Evolutionary conservation across 768 basidiomycete species (phyloP), one percentile per base, ranked within the genome.

Genomic region (Termitomyces sp.): DNA sequence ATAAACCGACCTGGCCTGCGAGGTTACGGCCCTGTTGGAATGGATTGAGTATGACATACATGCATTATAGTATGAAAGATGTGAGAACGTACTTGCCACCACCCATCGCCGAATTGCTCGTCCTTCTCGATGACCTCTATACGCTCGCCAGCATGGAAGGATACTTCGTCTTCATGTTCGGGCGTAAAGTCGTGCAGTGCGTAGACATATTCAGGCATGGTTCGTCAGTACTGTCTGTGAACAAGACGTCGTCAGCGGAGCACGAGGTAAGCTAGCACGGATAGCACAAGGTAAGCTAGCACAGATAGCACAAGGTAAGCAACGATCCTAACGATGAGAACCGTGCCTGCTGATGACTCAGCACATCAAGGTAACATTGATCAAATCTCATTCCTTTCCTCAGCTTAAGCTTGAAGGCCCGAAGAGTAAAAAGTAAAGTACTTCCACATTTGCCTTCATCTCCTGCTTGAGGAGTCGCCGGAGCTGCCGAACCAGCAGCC

Each of bases 51-150:
- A 49, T 59, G 57, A 58, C 27, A 33, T 27, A 52, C 33, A 47
- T 55, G 33, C 44, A 55, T 53, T 12, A 48, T 55, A 53, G 34
- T 39, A 32, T 18, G 33, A 47, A 12, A 20, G 37, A 12, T 45
- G 24, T 32, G 39, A 51, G 42, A 60, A 67, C 78, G 58, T 62
- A 79, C 80, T 69, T 80, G 76, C 93, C 93, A 98, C 97, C 97
- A 98, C 18, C 96, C 97, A 72, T 99, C 97, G 20, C 84, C 84
- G 69, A 91, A 98, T 57, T 84, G 73, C 63, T 98, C 97, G 68
- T 98, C 97, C 74, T 85, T 92, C 76, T 98, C 96, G 42, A 98
- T 57, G 30, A 99, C 86, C 67, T 92, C 88, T 64, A 98, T 93
- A 56, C 83, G 79, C 64, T 98, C 93, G 2, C 95, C 95, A 4